Conservation (phyloP, 1,284 basidiomycete species). For the Caloboletus firmus region DNA sequence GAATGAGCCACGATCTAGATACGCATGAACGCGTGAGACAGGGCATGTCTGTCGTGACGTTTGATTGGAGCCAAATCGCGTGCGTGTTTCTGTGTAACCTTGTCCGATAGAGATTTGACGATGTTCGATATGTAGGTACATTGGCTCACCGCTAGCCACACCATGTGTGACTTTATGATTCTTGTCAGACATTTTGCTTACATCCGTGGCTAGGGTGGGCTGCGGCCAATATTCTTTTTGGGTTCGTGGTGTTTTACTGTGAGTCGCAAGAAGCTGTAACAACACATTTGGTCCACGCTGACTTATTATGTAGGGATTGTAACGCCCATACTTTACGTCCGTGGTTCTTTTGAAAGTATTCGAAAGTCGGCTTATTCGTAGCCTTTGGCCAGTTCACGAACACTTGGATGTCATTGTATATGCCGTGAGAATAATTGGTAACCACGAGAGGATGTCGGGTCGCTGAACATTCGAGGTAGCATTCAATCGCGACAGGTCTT, state of each 20-base stretch:
- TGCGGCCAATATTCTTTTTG: slow-evolving; percentile 61
- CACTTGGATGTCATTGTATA: slow-evolving; percentile 45
- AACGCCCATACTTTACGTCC: slow-evolving; percentile 45
- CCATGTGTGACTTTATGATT: slow-evolving; percentile 27
- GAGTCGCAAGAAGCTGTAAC: slow-evolving; percentile 1
- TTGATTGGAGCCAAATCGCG: slow-evolving; percentile 54
- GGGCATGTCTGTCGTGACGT: slow-evolving; percentile 50
- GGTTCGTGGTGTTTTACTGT: slow-evolving; percentile 63
- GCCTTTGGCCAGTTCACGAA: slow-evolving; percentile 48
- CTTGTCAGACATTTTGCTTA: background rate
- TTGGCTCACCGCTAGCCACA: slow-evolving; percentile 43
- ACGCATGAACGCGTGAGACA: slow-evolving; percentile 9
- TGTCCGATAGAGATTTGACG: background rate
- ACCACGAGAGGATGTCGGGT: no score
- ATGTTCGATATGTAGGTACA: slow-evolving; percentile 31
- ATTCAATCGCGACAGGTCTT: slow-evolving; percentile 36
- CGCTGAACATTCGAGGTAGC: slow-evolving; percentile 15
- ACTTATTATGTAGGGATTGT: slow-evolving; percentile 48
- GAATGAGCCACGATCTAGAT: background rate
- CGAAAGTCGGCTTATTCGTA: background rate
- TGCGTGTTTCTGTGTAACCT: slow-evolving; percentile 12
- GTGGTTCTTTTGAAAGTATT: slow-evolving; percentile 5
- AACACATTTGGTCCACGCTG: background rate
- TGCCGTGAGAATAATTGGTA: slow-evolving; percentile 31
- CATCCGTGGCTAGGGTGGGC: slow-evolving; percentile 44